Evolutionary conservation across 129 eudicot genomes (phyloP).

Genomic region (Flaveria brownii): DNA sequence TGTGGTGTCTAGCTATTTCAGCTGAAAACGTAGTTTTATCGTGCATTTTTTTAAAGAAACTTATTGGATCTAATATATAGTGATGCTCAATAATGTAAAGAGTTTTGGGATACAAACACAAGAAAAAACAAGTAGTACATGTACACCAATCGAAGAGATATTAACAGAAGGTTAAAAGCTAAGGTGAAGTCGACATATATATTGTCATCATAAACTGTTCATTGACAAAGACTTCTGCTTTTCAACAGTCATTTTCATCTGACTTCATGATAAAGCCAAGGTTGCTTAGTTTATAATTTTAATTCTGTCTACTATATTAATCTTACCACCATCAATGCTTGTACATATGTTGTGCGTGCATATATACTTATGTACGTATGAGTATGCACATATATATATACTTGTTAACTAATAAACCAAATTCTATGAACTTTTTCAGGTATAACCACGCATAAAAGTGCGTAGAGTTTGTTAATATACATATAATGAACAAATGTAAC

Average conservation of each 20-base stretch:
- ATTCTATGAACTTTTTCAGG: too few relatives aligned
- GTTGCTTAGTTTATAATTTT: constrained; percentile 13
- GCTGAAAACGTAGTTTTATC: too few relatives aligned
- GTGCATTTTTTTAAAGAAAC: too few relatives aligned
- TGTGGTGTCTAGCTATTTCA: too few relatives aligned
- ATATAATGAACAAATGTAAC: background rate
- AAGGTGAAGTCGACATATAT: constrained; percentile 30
- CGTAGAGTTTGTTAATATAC: background rate
- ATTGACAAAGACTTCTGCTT: constrained; percentile 34
- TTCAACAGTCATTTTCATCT: constrained; percentile 32
- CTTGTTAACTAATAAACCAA: background rate
- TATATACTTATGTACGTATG: background rate
- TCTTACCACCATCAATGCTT: background rate
- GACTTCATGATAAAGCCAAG: constrained; percentile 32
- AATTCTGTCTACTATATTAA: constrained; percentile 9
- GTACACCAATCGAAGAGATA: background rate
- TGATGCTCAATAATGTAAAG: constrained; percentile 7
- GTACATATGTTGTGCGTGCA: background rate
- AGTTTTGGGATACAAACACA: constrained; percentile 11
- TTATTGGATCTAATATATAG: background rate
- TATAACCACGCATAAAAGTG: too few relatives aligned
- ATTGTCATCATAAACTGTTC: constrained; percentile 40
- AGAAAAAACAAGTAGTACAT: constrained; percentile 18
- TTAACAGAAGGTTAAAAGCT: constrained; percentile 12
- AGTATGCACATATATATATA: background rate